phyloP scores from a whole-genome alignment of 768 basidiomycete species.

The Russula ochroleuca region DNA sequence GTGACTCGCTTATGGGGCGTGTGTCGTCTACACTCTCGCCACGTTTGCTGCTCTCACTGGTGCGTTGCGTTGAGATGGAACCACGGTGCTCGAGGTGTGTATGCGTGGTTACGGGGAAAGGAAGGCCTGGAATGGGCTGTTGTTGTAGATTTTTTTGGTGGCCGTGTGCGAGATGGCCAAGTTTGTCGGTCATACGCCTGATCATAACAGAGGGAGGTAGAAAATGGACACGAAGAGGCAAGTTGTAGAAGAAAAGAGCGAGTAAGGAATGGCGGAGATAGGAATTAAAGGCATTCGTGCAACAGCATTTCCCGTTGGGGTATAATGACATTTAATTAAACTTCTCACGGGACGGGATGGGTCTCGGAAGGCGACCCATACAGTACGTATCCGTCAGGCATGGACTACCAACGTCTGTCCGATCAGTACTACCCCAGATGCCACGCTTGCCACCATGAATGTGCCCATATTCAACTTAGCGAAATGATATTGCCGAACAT shows the following conservation, averaged over 20 bases:
- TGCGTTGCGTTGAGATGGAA: slow-evolving; percentile 66
- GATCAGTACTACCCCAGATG: slow-evolving; percentile 64
- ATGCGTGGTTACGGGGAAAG: slow-evolving; percentile 20
- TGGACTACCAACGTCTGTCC: slow-evolving; percentile 55
- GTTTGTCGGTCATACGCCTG: slow-evolving; percentile 35
- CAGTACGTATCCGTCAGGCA: neutral
- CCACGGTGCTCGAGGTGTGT: slow-evolving; percentile 46
- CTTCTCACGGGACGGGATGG: neutral
- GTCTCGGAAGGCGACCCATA: neutral
- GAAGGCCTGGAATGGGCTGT: slow-evolving; percentile 25
- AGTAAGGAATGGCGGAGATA: neutral
- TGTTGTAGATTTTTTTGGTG: slow-evolving; percentile 27
- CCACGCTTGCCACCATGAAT: slow-evolving; percentile 58
- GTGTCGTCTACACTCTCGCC: slow-evolving; percentile 36
- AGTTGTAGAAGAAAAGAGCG: neutral
- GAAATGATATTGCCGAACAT: slow-evolving; percentile 58
- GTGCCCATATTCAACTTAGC: slow-evolving; percentile 72
- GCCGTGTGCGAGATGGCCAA: slow-evolving; percentile 31
- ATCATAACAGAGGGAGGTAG: slow-evolving; percentile 29
- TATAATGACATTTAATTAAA: slow-evolving; percentile 17
- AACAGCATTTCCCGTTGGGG: slow-evolving; percentile 14
- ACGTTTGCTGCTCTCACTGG: slow-evolving; percentile 49
- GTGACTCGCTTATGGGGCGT: slow-evolving; percentile 11
- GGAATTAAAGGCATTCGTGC: neutral
- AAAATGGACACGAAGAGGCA: neutral